Evolutionary conservation across 257 asterid genomes (phyloP).

Genomic region (Capsicum chinense): DNA sequence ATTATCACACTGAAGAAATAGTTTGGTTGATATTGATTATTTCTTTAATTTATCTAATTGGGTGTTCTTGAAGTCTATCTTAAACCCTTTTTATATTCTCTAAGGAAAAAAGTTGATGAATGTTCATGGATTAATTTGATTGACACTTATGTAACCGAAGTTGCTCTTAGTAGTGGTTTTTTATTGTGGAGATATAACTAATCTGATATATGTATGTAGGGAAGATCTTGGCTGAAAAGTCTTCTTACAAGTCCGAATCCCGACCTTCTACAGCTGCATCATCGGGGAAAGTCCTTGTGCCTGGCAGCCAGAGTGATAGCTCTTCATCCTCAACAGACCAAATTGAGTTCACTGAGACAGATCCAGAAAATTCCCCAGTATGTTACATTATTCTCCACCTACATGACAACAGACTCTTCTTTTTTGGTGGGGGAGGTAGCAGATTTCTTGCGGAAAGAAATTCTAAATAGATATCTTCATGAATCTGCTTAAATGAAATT

Average conservation of each 20-base stretch:
- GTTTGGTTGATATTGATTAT: background rate
- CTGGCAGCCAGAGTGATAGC: conserved; percentile 64
- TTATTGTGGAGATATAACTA: conserved; percentile 26
- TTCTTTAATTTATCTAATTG: background rate
- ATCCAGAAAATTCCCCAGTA: conserved; percentile 60
- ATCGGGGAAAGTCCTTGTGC: conserved; percentile 81
- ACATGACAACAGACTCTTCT: background rate
- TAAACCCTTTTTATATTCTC: background rate
- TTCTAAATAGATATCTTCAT: background rate
- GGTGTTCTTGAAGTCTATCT: background rate
- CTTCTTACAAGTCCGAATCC: conserved; percentile 53
- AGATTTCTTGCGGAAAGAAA: background rate
- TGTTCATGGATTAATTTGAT: background rate
- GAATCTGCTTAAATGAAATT: background rate
- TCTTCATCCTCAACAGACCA: conserved; percentile 47
- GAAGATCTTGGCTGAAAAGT: conserved; percentile 62
- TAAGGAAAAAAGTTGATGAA: background rate
- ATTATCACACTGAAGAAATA: background rate
- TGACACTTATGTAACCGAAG: background rate
- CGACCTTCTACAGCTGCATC: conserved; percentile 63
- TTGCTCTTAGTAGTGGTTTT: conserved; percentile 3
- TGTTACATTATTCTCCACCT: conserved; percentile 32
- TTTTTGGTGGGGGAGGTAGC: background rate
- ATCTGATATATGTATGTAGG: conserved; percentile 59
- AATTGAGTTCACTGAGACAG: conserved; percentile 48